Evolutionary conservation across 495 filamentous ascomycete species (phyloP), one percentile per base, ranked within the genome.

Genomic region (Penicillium verhagenii): DNA sequence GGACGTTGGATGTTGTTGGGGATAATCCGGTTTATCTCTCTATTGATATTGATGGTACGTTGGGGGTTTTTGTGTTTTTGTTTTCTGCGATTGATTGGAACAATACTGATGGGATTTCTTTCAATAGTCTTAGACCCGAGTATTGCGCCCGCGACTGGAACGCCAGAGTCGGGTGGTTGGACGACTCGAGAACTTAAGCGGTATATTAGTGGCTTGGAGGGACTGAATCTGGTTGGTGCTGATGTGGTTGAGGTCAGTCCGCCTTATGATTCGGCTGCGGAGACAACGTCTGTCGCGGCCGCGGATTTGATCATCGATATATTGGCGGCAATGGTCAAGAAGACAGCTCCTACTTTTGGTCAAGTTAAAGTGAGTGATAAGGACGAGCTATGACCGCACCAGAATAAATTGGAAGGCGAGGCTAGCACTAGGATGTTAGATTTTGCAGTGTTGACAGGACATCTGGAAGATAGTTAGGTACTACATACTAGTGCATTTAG

Each of bases 241-340:
- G 66, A 69, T 38, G 58, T 70, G 5, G 76, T 80, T 23, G 77
- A 81, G 55, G 77, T 81, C 9, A 72, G 72, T 26, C 78, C 79
- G 7, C 69, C 77, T 33, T 79, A 80, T 58, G 77, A 80, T 56
- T 74, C 69, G 19, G 48, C 62, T 1, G 79, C 76, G 10, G 76
- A 80, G 60, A 78, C 69, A 7, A 79, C 78, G 0, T 66, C 68
- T 1, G 60, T 81, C 6, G 76, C 78, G 7, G 76, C 77, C 1
- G 76, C 78, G 2, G 74, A 79, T 38, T 49, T 64, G 50, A 67
- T 67, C 20, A 53, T 67, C 16, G 60, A 67, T 58, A 64, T 64
- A 16, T 43, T 64, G 39, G 60, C 60, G n/a, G 61, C 64, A 6
- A 67, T 67, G 60, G 47, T 45, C 1, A 64, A 61, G 33, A 62